Conservation (phyloP, 768 basidiomycete genomes). For the Trametes elegans region DNA sequence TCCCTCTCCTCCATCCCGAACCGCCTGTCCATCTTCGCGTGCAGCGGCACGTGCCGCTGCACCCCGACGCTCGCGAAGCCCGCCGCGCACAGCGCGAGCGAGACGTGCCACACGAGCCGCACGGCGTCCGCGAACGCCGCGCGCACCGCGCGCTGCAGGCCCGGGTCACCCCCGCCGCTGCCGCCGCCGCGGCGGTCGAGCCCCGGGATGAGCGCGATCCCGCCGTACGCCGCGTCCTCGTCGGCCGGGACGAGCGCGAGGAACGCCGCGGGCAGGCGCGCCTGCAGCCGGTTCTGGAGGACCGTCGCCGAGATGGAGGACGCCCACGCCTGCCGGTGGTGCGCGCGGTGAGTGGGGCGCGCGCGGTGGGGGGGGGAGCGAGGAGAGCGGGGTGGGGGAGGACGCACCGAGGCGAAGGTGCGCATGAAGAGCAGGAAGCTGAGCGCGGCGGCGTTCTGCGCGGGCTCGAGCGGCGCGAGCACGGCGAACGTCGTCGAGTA, state of each 20-base stretch:
- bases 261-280: conserved; percentile 31
- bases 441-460: conserved; percentile 35
- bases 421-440: conserved; percentile 31
- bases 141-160: conserved; percentile 27
- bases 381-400: background rate
- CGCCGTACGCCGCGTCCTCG: conserved; percentile 26
- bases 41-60: conserved; percentile 31
- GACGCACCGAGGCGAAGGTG: conserved; percentile 23
- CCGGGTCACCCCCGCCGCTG: conserved; percentile 5
- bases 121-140: conserved; percentile 32
- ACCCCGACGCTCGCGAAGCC: conserved; percentile 28
- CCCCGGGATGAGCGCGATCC: conserved; percentile 31
- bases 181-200: conserved; percentile 5
- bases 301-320: conserved; percentile 36
- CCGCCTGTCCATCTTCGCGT: conserved; percentile 28
- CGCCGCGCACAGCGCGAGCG: conserved; percentile 30
- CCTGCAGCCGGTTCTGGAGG: conserved; percentile 38
- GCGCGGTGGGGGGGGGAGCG: no score
- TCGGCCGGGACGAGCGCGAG: conserved; percentile 27
- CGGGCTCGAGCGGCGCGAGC: conserved; percentile 27
- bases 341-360: no score
- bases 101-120: conserved; percentile 32
- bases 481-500: conserved; percentile 18
- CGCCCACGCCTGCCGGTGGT: conserved; percentile 35
- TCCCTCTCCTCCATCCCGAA: conserved; percentile 11